Conservation (phyloP, 140 eudicot genomes). For the Bidens hawaiensis region DNA sequence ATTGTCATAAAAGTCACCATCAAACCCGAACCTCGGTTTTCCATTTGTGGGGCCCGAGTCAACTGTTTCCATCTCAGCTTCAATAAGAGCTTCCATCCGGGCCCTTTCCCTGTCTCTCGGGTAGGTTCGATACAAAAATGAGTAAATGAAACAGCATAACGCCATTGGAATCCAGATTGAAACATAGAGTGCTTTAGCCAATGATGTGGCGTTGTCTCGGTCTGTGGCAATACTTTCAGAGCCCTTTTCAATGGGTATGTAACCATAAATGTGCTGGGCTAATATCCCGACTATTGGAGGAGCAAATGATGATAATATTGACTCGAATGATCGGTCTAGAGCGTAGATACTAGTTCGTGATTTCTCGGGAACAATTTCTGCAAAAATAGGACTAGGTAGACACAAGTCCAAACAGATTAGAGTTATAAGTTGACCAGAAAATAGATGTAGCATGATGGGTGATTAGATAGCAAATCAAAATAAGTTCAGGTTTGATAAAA, state of each 20-base stretch:
- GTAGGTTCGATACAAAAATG: conserved; percentile 72
- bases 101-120: conserved; percentile 96
- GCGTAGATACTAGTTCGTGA: conserved; percentile 87
- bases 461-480: not conserved
- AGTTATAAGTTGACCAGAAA: not conserved
- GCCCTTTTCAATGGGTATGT: conserved; percentile 57
- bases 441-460: not conserved
- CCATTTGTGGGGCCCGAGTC: not conserved
- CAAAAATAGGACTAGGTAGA: conserved; percentile 88
- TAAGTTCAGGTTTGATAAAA: not conserved
- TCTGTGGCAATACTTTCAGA: conserved; percentile 59
- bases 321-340: conserved; percentile 83
- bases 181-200: conserved; percentile 77
- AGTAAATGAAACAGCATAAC: conserved; percentile 77
- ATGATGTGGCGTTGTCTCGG: conserved; percentile 65
- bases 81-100: conserved; percentile 54
- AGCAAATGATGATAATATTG: conserved; percentile 82
- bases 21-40: conserved; percentile 7
- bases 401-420: not conserved
- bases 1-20: not conserved
- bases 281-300: conserved; percentile 90
- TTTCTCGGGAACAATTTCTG: conserved; percentile 94
- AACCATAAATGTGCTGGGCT: conserved; percentile 83
- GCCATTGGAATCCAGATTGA: conserved; percentile 84
- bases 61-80: conserved; percentile 9